Evolutionary conservation across 306 rosid genomes (phyloP).

Genomic region (Dalbergia cochinchinensis): DNA sequence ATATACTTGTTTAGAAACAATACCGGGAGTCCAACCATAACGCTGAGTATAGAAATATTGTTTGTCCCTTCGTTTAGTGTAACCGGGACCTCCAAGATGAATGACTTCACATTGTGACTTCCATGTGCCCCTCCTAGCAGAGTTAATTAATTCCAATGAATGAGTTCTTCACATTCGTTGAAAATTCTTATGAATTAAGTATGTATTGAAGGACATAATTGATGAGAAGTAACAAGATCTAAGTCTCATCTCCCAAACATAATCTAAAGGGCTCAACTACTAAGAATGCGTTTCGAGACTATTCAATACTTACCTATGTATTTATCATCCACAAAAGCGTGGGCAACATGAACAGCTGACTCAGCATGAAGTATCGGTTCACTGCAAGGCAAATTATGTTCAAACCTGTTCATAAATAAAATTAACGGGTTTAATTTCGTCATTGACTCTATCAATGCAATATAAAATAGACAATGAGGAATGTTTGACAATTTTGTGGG

Average conservation of each 20-base stretch:
- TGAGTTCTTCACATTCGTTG: not conserved
- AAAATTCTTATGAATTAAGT: not conserved
- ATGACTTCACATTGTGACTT: conserved; percentile 48
- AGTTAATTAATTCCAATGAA: not conserved
- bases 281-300: not conserved
- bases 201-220: not conserved
- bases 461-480: not conserved
- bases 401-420: conserved; percentile 54
- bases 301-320: conserved; percentile 54
- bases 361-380: conserved; percentile 56
- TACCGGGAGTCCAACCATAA: conserved; percentile 76
- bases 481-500: conserved; percentile 4
- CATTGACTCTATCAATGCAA: not conserved
- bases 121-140: conserved; percentile 69
- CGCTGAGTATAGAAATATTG: conserved; percentile 67
- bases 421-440: not conserved
- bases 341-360: conserved; percentile 71
- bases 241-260: no score
- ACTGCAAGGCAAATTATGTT: conserved; percentile 60
- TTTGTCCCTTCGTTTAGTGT: conserved; percentile 54
- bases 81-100: conserved; percentile 49
- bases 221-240: not conserved
- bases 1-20: not conserved
- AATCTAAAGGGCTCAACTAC: not conserved
- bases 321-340: conserved; percentile 56